Conservation (phyloP, 805 yeast species). For the Candida ovalis region DNA sequence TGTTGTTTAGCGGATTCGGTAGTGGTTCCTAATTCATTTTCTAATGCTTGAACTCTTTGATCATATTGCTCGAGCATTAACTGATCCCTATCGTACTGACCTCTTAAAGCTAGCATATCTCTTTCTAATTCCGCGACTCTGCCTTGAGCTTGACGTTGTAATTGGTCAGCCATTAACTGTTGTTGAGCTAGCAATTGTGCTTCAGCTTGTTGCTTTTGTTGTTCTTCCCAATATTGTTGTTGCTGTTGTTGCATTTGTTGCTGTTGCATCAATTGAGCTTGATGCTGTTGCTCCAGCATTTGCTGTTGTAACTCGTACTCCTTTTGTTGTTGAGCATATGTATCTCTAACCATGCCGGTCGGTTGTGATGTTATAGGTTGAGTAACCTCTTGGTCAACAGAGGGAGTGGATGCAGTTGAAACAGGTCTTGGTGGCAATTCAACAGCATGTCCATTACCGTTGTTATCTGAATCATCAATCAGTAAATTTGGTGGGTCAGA, state of each 20-base stretch:
- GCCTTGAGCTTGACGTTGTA: constrained; percentile 72
- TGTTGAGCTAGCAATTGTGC: constrained; percentile 71
- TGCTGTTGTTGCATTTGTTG: constrained; percentile 66
- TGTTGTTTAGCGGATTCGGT: constrained; percentile 68
- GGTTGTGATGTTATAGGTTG: constrained; percentile 52
- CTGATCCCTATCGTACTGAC: constrained; percentile 85
- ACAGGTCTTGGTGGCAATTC: constrained; percentile 32
- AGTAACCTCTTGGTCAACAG: constrained; percentile 30
- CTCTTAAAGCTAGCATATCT: constrained; percentile 68
- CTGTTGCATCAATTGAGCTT: constrained; percentile 60
- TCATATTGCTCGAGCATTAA: constrained; percentile 83
- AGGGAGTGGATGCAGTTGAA: constrained; percentile 27
- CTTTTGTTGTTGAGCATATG: constrained; percentile 44
- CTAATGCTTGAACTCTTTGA: constrained; percentile 75
- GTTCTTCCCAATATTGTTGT: constrained; percentile 70
- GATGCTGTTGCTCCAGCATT: constrained; percentile 56
- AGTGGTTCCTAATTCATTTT: constrained; percentile 60
- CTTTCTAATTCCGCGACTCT: constrained; percentile 78
- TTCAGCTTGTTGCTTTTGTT: constrained; percentile 64
- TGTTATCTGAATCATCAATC: constrained; percentile 42
- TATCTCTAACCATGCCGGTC: constrained; percentile 43
- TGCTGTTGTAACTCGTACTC: constrained; percentile 57
- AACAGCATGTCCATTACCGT: constrained; percentile 30
- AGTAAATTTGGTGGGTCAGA: constrained; percentile 57
- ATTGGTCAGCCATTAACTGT: constrained; percentile 61